Evolutionary conservation across 257 asterid genomes (phyloP), one percentile per base, ranked within the genome.

Genomic region (Primulina eburnea): DNA sequence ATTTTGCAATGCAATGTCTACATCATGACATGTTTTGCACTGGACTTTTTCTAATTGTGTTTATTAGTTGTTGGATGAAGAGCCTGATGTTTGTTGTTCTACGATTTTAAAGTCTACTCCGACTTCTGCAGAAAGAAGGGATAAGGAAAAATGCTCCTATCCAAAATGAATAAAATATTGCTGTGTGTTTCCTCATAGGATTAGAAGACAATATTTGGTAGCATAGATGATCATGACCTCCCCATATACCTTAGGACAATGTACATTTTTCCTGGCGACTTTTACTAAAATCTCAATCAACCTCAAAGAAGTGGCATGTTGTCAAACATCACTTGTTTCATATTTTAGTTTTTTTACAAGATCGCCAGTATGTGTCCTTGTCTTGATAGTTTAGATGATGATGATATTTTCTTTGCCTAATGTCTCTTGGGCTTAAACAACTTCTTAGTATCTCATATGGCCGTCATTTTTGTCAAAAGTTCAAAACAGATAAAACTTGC

Each of bases 391-490:
- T 59, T 40, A 12, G 34, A 47, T n/a, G 43, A 55, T 71, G 57
- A 56, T 35, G 74, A 63, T 64, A 17, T 38, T 69, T 21, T 61
- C 12, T 14, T 79, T 35, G 17, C 43, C 7, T 61, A 30, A 17
- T 64, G 59, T 66, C 24, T 62, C 58, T 28, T 60, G 2, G 1
- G 6, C 37, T 8, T 33, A 33, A 33, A 33, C 37, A 33, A 4
- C 8, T 33, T 33, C 37, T 28, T 28, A 28, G 37, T 33, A 33
- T 33, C 37, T 33, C 37, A 33, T 33, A 33, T 77, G 50, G 50
- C 50, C 2, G 50, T 38, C 50, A 38, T 38, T 8, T 9, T 38
- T 2, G 47, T 7, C 3, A 37, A 37, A 37, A 37, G 6, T 6
- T 33, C 37, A 6, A 33, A 33, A 33, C 50, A 9, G 8, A 9